phyloP scores from a whole-genome alignment of 2,329 filamentous ascomycete species.

The Penicillium sp. region DNA sequence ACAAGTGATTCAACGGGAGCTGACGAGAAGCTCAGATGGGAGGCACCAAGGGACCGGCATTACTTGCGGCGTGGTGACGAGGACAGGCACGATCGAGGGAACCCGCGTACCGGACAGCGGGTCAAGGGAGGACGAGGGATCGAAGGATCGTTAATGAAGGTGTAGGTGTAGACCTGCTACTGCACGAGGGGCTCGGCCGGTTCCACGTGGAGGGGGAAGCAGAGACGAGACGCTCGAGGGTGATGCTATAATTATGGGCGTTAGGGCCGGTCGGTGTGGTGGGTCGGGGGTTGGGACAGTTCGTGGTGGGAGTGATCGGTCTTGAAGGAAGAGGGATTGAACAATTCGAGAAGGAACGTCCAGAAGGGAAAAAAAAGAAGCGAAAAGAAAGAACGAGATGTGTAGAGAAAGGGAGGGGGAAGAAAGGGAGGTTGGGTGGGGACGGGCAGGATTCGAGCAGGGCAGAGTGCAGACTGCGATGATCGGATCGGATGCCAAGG shows the following conservation, averaged over 20 bases:
- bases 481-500: too few species aligned
- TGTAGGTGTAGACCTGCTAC: constrained; percentile 36
- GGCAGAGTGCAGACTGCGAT: too few species aligned
- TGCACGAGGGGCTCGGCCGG: constrained; percentile 30
- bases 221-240: constrained; percentile 15
- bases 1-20: constrained; percentile 29
- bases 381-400: constrained; percentile 2
- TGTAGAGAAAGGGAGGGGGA: neutral
- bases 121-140: constrained; percentile 3
- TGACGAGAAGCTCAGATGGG: constrained; percentile 26
- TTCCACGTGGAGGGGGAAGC: constrained; percentile 17
- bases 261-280: constrained; percentile 12
- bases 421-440: constrained; percentile 11
- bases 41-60: constrained; percentile 37
- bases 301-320: constrained; percentile 2
- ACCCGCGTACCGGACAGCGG: constrained; percentile 37
- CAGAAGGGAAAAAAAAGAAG: constrained; percentile 8
- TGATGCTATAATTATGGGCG: constrained; percentile 22
- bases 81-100: constrained; percentile 19
- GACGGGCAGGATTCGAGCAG: constrained; percentile 14
- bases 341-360: constrained; percentile 20
- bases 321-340: constrained; percentile 6
- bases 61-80: constrained; percentile 30
- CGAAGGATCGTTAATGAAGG: neutral
- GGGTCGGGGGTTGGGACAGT: constrained; percentile 2